A percentile compares a stretch with the other conserved stretches of the same genome.
Evolutionary conservation across 768 basidiomycete species (phyloP).

Genomic region (Pleurotus cornucopiae): DNA sequence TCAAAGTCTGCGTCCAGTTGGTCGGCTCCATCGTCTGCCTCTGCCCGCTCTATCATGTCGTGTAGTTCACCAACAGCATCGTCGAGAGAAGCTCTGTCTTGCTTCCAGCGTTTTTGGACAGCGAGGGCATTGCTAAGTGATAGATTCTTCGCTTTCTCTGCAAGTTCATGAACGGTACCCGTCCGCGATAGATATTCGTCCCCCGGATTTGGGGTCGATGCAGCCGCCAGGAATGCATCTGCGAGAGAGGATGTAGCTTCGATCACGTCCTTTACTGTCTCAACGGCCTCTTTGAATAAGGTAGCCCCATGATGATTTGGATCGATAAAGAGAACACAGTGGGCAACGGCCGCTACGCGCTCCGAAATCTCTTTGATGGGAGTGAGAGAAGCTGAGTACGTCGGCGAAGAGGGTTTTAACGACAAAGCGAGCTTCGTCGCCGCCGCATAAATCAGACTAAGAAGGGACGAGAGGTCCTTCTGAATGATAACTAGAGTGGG

Average conservation of each 20-base stretch:
- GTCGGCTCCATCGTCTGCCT: conserved; percentile 21
- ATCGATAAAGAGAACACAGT: conserved; percentile 44
- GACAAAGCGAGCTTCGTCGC: conserved; percentile 61
- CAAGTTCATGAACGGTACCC: conserved; percentile 58
- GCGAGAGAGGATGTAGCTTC: conserved; percentile 39
- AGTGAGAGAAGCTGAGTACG: conserved; percentile 44
- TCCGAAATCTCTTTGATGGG: conserved; percentile 52
- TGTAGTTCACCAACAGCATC: conserved; percentile 59
- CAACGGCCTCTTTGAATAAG: conserved; percentile 38
- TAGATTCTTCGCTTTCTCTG: conserved; percentile 47
- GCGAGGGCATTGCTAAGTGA: conserved; percentile 56
- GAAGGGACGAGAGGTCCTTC: conserved; percentile 53
- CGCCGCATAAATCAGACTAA: conserved; percentile 51
- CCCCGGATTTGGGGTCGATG: conserved; percentile 21
- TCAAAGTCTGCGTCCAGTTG: conserved; percentile 30
- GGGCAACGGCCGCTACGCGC: conserved; percentile 44
- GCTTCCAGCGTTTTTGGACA: conserved; percentile 46
- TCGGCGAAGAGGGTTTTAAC: conserved; percentile 53
- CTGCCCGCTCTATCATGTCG: conserved; percentile 43
- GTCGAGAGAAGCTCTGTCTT: conserved; percentile 51
- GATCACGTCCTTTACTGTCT: conserved; percentile 37
- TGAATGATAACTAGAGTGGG: conserved; percentile 36
- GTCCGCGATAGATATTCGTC: conserved; percentile 55
- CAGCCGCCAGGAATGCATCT: conserved; percentile 36
- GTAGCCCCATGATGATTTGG: conserved; percentile 38